These are phyloP conservation scores for Platismatia glauca DNA, from an alignment of 495 filamentous ascomycete species.

Conservation along the genomic window DNA sequence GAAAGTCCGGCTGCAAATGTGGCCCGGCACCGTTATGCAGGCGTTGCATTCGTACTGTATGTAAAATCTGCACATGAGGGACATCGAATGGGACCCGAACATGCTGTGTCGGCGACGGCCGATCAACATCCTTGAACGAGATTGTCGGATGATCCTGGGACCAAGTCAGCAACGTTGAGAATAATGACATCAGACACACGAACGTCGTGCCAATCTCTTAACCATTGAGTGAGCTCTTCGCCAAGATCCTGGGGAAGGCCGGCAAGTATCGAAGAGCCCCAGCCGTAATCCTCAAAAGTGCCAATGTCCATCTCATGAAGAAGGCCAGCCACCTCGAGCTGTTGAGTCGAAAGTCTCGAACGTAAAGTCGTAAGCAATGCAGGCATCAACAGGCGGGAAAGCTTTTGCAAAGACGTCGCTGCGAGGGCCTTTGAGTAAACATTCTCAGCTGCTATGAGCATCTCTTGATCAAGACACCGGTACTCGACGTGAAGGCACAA, in stretches of 20 bases:
- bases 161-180: neutral
- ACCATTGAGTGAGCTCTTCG: constrained; percentile 35
- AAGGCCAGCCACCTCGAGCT: constrained; percentile 46
- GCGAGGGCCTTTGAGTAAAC: constrained; percentile 37
- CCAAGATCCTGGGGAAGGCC: constrained; percentile 32
- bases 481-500: constrained; percentile 70
- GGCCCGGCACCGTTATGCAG: constrained; percentile 27
- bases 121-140: constrained; percentile 28
- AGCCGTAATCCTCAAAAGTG: constrained; percentile 33
- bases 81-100: constrained; percentile 63
- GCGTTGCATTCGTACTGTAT: constrained; percentile 54
- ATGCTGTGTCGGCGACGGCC: constrained; percentile 32
- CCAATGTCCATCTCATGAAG: constrained; percentile 37
- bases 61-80: constrained; percentile 75
- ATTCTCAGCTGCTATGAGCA: constrained; percentile 36
- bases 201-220: constrained; percentile 42
- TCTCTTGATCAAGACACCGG: constrained; percentile 62
- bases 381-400: constrained; percentile 41
- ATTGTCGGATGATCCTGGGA: constrained; percentile 32
- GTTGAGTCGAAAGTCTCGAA: constrained; percentile 43
- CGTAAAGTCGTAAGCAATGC: constrained; percentile 46
- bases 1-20: constrained; percentile 28
- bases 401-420: constrained; percentile 35
- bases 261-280: constrained; percentile 34
- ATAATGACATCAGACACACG: constrained; percentile 15